phyloP scores from a whole-genome alignment of 148 eudicot genomes.

The Linanthus parryae region DNA sequence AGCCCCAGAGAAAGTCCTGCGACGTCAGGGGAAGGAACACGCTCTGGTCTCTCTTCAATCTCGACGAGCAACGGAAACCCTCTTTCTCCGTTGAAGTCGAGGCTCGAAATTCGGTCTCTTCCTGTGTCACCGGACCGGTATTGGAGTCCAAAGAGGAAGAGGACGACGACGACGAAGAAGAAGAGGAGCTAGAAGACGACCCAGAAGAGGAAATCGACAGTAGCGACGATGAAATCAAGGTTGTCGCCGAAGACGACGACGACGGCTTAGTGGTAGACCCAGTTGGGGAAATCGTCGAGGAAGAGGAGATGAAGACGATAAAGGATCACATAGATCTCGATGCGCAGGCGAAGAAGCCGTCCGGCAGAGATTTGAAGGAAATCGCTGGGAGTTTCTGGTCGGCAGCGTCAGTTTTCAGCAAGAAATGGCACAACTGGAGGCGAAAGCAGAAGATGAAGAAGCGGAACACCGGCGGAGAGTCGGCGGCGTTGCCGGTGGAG shows the following conservation, averaged over 20 bases:
- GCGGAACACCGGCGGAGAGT: constrained; percentile 25
- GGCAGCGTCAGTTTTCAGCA: constrained; percentile 84
- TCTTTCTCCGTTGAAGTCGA: constrained; percentile 2
- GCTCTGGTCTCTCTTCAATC: constrained; percentile 33
- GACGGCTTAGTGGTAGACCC: not conserved
- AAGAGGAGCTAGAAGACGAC: not conserved
- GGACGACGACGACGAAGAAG: constrained; percentile 14
- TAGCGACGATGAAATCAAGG: constrained; percentile 22
- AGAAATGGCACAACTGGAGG: constrained; percentile 67
- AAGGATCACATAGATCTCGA: constrained; percentile 77
- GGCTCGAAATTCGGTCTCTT: not conserved
- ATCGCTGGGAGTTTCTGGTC: constrained; percentile 62
- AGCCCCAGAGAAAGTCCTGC: constrained; percentile 54
- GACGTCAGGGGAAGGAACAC: constrained; percentile 47
- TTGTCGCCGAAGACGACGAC: constrained; percentile 10
- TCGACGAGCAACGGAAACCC: constrained; percentile 22
- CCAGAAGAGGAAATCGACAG: constrained; percentile 7
- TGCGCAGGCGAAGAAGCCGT: constrained; percentile 48
- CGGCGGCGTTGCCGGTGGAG: constrained; percentile 34
- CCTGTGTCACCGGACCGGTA: too few relatives aligned
- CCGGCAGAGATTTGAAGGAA: constrained; percentile 20
- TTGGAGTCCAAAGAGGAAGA: constrained; percentile 20
- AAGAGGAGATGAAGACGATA: constrained; percentile 51
- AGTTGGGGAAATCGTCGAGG: constrained; percentile 17
- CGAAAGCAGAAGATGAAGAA: constrained; percentile 54